Conservation (phyloP, 768 basidiomycete genomes). For the Termitomyces sp. region DNA sequence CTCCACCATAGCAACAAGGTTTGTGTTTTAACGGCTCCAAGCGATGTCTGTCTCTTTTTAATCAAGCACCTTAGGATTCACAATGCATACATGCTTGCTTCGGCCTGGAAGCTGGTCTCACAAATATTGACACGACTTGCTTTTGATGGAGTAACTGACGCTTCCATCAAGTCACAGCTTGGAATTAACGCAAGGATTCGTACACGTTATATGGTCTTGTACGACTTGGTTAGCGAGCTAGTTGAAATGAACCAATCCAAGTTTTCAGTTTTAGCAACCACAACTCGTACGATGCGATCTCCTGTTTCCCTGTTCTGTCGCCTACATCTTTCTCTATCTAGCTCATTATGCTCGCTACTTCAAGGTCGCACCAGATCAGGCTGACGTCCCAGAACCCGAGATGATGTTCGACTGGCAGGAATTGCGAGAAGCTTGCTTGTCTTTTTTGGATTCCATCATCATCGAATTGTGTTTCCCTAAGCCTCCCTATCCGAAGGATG, state of each 20-base stretch:
- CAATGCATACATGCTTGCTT: constrained; percentile 77
- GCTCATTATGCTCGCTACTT: constrained; percentile 73
- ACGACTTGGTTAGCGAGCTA: constrained; percentile 55
- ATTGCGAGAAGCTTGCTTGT: constrained; percentile 59
- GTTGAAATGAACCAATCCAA: constrained; percentile 57
- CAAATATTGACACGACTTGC: constrained; percentile 51
- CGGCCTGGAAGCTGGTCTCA: constrained; percentile 73
- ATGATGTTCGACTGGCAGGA: constrained; percentile 62
- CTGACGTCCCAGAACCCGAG: constrained; percentile 39
- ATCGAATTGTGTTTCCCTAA: constrained; percentile 77
- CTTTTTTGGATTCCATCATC: constrained; percentile 80
- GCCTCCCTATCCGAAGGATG: constrained; percentile 57
- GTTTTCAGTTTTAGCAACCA: constrained; percentile 65
- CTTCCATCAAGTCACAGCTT: constrained; percentile 46
- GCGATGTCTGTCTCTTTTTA: background rate
- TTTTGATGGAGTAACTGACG: constrained; percentile 49
- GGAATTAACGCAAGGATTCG: constrained; percentile 45
- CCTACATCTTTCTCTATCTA: constrained; percentile 20
- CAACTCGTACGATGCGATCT: constrained; percentile 47
- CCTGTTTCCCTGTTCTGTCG: background rate
- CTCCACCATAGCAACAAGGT: constrained; percentile 56
- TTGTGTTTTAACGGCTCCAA: background rate
- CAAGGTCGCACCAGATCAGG: constrained; percentile 31
- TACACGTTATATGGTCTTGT: constrained; percentile 55
- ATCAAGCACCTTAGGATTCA: constrained; percentile 51